Conservation (phyloP, 495 filamentous ascomycete genomes). For the Margaritispora aquatica region DNA sequence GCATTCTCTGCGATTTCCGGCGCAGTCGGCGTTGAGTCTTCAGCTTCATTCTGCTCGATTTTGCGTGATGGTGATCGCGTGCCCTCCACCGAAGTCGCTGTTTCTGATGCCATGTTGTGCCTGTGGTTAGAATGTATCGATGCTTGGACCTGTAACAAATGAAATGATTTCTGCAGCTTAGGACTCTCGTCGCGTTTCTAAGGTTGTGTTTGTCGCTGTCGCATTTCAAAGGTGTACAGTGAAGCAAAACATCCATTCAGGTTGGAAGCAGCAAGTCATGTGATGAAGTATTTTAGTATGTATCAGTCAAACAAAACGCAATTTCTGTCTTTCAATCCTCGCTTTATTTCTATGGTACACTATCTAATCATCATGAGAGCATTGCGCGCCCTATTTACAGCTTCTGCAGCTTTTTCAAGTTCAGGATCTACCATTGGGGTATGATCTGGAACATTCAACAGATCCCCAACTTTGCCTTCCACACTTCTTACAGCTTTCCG, state of each 20-base stretch:
- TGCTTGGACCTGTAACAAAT: background rate
- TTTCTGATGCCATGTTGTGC: background rate
- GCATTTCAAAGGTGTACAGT: background rate
- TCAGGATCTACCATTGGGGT: slow-evolving; percentile 32
- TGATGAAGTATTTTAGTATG: too few relatives aligned
- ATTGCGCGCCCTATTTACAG: slow-evolving; percentile 43
- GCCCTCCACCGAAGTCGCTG: background rate
- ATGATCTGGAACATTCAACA: slow-evolving; percentile 38
- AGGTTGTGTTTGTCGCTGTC: background rate
- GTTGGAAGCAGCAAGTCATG: too few relatives aligned
- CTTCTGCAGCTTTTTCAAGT: slow-evolving; percentile 47
- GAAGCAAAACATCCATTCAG: too few relatives aligned
- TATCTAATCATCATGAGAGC: slow-evolving; percentile 30
- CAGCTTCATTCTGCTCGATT: background rate
- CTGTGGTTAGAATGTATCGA: background rate
- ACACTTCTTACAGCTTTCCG: slow-evolving; percentile 62
- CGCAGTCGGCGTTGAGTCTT: background rate
- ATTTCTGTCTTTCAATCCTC: too few relatives aligned
- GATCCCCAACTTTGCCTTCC: slow-evolving; percentile 55
- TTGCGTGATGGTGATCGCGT: background rate
- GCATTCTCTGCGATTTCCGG: background rate
- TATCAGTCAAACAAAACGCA: too few relatives aligned
- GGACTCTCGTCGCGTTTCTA: background rate
- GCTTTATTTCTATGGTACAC: slow-evolving; percentile 12
- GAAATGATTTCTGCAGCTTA: background rate